Evolutionary conservation across 2,329 filamentous ascomycete genomes (phyloP).

Genomic region (Aureobasidium sp.): DNA sequence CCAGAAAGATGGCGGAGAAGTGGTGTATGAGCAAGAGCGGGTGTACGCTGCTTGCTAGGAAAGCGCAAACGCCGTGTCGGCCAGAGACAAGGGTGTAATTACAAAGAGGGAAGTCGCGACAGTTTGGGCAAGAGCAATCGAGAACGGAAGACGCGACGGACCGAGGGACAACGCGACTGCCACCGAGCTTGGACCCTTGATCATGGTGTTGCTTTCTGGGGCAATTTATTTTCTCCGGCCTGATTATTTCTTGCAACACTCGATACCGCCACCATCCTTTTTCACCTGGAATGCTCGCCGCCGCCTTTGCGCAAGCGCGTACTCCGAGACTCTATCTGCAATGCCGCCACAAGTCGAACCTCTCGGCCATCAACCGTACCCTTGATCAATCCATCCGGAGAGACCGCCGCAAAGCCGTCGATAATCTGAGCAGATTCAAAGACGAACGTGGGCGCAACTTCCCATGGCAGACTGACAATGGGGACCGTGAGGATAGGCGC

Average conservation of each 20-base stretch:
- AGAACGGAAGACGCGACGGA: neutral
- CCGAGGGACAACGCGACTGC: conserved; percentile 3
- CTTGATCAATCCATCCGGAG: neutral
- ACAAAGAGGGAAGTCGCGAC: neutral
- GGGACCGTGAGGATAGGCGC: neutral
- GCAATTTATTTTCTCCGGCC: neutral
- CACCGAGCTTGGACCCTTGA: conserved; percentile 1
- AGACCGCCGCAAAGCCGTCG: neutral
- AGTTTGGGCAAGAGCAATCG: neutral
- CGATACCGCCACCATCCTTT: neutral
- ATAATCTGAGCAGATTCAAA: neutral
- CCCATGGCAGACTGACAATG: neutral
- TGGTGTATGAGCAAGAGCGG: neutral
- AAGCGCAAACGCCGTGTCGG: neutral
- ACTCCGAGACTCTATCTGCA: neutral
- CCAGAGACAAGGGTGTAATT: neutral
- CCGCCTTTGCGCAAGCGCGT: conserved; percentile 6
- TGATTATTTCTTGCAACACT: neutral
- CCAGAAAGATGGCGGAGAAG: too few species aligned
- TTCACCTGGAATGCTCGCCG: conserved; percentile 6
- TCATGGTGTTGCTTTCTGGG: neutral
- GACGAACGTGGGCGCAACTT: neutral
- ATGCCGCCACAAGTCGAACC: conserved; percentile 46
- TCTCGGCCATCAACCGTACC: conserved; percentile 55
- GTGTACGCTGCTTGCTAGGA: neutral